Base-by-base conservation (phyloP, 371 early-diverging fungal genomes). In the Lichtheimia corymbifera region DNA sequence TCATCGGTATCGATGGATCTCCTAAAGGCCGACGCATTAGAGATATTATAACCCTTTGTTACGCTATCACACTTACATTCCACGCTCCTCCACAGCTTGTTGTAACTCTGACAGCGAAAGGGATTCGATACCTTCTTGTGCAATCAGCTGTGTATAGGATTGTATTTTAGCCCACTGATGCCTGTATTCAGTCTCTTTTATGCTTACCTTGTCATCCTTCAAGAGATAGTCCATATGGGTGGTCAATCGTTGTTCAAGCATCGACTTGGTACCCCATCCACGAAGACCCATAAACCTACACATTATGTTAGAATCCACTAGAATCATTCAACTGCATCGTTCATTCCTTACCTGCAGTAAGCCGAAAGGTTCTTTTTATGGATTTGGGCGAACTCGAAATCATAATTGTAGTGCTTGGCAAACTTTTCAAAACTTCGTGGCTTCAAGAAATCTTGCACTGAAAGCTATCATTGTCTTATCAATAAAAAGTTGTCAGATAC, bases 31-130 rank as follows among this genome's bases (percentile, higher is more conserved):
- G 14, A 24, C 11, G 40, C 18, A 24, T 42, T 22, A 42, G 25
- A 3, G 15, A 42, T 13, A 12, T 15, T 2, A 14, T 55, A 18
- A 18, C 13, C 35, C 9, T 17, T 17, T 20, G 17, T 54, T 3
- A 13, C 0, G 13, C 41, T 41, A 35, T 17, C n/a, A 7, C 28
- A 62, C 73, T 71, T 67, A 78, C 88, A 88, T 85, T 50, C 88
- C 88, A 57, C 88, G 85, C 57, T 88, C 88, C 56, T 86, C 86
- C 22, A 74, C 76, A 15, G 85, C 88, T 22, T 74, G 51, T 18
- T 82, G 80, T 27, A 88, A 55, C 52, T 85, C 83, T 12, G 66
- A 22, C 4, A 64, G 43, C 6, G 64, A 68, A 27, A 88, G 66
- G 0, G 63, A 66, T 44, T 85, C 81, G 0, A 86, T 57, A 17